Base-by-base conservation (phyloP, 2,329 filamentous ascomycete species). In the Aspergillus sp. region DNA sequence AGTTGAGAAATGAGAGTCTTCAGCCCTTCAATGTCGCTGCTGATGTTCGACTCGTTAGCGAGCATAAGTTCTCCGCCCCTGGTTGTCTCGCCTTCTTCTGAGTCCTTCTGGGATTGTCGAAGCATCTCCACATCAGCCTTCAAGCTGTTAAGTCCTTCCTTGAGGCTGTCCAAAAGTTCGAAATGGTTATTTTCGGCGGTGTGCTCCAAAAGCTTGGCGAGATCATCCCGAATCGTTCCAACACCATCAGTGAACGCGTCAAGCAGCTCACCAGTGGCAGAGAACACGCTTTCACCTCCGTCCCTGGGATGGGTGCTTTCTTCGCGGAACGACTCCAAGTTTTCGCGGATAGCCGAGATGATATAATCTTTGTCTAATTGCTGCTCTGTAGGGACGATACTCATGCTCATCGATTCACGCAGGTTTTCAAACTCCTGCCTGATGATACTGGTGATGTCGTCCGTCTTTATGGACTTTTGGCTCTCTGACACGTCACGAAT, bases 81-180 rank as follows among this genome's bases (percentile, higher is more conserved):
- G 1, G 74, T 71, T 3, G 75, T 73, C 5, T 69, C 67, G 1
- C 80, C 76, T 17, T 87, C 74, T 2, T 84, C 81, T n/a, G 62
- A 60, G 4, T 75, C 73, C 25, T 68, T 68, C 38, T 71, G 70
- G 19, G 70, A 67, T 20, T 87, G 84, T n/a, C 88, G 88, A 36
- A 97, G 78, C 17, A 81, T 80, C 52, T 91, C 88, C 58, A 97
- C 89, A 45, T 97, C 92, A 2, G 83, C 80, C 49, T 86, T 86
- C 14, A 97, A 80, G 36, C 81, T 82, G 41, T 88, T 85, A 7
- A 97, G 77, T 0, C 91, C 92, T n/a, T 86, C 81, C 68, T 88
- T 95, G 51, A 97, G 80, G 0, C 89, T 90, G 54, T 96, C 89
- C 1, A 97, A 79, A 48, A 97, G 92, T 71, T 97, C 91, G 58